Evolutionary conservation across 306 rosid genomes (phyloP), one percentile per base, ranked within the genome.

Genomic region (Canavalia gladiata): DNA sequence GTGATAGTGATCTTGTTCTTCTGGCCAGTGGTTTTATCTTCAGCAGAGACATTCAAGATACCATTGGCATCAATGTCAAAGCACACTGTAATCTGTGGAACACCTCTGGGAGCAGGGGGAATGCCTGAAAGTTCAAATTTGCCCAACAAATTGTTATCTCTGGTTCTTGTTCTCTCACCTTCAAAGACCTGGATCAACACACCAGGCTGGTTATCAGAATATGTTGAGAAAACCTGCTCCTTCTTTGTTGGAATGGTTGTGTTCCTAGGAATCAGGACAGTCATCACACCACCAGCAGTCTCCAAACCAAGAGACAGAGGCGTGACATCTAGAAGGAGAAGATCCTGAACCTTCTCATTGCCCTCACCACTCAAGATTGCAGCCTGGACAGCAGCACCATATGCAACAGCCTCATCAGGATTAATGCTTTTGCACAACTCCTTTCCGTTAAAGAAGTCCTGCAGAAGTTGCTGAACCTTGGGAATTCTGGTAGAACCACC

Each of bases 11-110:
- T 67, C 54, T 67, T 67, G 10, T 67, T 67, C 30, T 67, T 67
- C 72, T 67, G 72, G n/a, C 72, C 72, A 8, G 72, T 67, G 72
- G 72, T 67, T 67, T 67, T 67, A 43, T 67, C 72, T 67, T 67
- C 72, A 0, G 72, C 72, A 25, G 72, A 42, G 8, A 67, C 72
- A 43, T 67, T 67, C 55, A 67, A 43, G 54, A 67, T 67, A 67
- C 72, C 72, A 43, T 67, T 67, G 72, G 72, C 72, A 67, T 67
- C 72, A 43, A 67, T 67, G 54, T 67, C 72, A 28, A 67, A 67
- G 54, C 72, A 67, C 33, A 66, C 72, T 3, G 72, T 66, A 42
- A 66, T 66, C 31, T 66, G 72, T 3, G 72, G 72, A 42, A 67
- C 72, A 67, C 72, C 72, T 50, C 72, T 67, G 18, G 72, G 72